Evolutionary conservation across 2,329 filamentous ascomycete genomes (phyloP), one percentile per base, ranked within the genome.

Genomic region (Apiospora rasikravindrae): DNA sequence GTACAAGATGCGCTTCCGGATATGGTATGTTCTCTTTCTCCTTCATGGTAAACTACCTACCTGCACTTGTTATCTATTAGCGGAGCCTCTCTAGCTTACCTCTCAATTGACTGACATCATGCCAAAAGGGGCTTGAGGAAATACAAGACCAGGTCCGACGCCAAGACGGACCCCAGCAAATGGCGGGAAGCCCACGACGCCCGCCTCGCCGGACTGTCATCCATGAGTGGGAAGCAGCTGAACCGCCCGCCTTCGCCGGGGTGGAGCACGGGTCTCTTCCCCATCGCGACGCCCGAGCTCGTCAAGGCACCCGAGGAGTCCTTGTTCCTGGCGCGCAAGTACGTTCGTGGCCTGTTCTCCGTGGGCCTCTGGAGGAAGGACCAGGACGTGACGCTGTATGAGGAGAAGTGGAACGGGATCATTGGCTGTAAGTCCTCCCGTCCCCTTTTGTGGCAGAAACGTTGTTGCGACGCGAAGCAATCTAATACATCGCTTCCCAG

Each of bases 71-170:
- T 29, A n/a, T 26, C 37, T 22, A 29, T 22, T 2, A 47, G 8
- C n/a, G 22, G 24, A 8, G 10, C 13, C n/a, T 19, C n/a, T 26
- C 5, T 19, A 2, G 14, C 19, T 7, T 49, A 82, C 82, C 22
- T 78, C 79, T 42, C 83, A 84, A 51, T 82, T 84, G 6, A 86
- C 85, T 74, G 79, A 84, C 13, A 82, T 83, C 82, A 86, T 74
- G 80, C 42, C 45, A 78, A 76, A 64, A 86, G 69, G 69, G 69
- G 69, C 10, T 26, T 45, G 51, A 29, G 45, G 19, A 70, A 70
- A 42, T 70, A 70, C 51, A 64, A 57, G 51, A 44, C 40, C 2
- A 68, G 66, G 26, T 68, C 66, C n/a, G 66, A 68, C 66, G 44
- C 66, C 66, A 68, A 68, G 66, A 64, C 57, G 33, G 40, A 68